Evolutionary conservation across 2,329 filamentous ascomycete species (phyloP), one percentile per base, ranked within the genome.

Genomic region (Fusarium nisikadoi): DNA sequence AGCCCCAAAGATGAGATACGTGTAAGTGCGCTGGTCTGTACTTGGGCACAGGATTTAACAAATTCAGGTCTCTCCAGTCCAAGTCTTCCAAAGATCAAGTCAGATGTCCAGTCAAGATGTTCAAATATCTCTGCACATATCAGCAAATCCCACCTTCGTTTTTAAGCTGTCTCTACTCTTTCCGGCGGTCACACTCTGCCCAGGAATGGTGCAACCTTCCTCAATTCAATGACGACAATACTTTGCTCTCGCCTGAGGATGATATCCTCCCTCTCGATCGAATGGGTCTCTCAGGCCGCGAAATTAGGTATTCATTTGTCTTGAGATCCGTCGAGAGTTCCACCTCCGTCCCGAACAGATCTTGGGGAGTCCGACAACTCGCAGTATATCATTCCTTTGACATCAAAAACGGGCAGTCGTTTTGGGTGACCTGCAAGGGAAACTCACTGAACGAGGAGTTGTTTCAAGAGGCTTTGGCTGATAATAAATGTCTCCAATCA

Each of bases 351-450:
- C n/a, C 23, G 3, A 36, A 31, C 11, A 25, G 2, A 29, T 33
- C 31, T 4, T 73, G 59, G 63, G 46, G 31, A 2, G 49, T 73
- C 13, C 60, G 71, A 0, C 71, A 73, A 4, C 70, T 74, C 2
- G 70, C 71, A 9, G 60, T 71, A 3, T 71, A 74, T 17, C 71
- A 71, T 49, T 74, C 63, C 0, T 74, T 74, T 19, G 71, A 74
- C 5, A 47, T 71, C 1, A 9, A 55, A 1, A 73, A 25, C 4
- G 71, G 71, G 0, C 56, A 55, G 8, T 35, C 54, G 3, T 12
- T 61, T 0, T 73, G 70, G 70, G 11, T 73, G 3, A 73, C 68
- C 1, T 65, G 63, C 0, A 73, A 74, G 19, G 70, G 59, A 2
- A 74, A 74, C 12, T 20, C 57, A 2, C 3, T 62, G 2, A 65